A percentile compares a stretch with the other conserved stretches of the same genome.
Evolutionary conservation across 2,329 filamentous ascomycete species (phyloP).

Genomic region (Cladophialophora chaetospira): DNA sequence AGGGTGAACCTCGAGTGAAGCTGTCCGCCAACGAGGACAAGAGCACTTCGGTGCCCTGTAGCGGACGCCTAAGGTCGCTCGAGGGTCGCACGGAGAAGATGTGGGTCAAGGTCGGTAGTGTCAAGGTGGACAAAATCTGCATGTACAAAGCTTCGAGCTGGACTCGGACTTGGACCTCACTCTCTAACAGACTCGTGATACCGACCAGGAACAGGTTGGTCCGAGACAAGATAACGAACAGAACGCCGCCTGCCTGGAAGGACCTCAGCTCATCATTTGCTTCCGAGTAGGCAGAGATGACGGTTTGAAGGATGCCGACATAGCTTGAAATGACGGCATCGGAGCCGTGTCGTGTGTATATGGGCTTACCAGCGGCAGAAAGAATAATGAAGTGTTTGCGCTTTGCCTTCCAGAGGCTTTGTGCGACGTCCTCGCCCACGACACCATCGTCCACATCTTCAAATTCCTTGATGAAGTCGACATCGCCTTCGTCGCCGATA

Average conservation of each 20-base stretch:
- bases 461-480: constrained; percentile 76
- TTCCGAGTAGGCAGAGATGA: constrained; percentile 93
- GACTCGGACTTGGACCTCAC: constrained; percentile 78
- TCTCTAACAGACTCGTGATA: constrained; percentile 89
- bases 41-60: constrained; percentile 88
- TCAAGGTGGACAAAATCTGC: constrained; percentile 95
- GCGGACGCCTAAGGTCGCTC: constrained; percentile 84
- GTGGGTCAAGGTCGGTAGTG: constrained; percentile 78
- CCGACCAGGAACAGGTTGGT: constrained; percentile 91
- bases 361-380: constrained; percentile 93
- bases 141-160: constrained; percentile 96
- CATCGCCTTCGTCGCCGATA: constrained; percentile 54
- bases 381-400: constrained; percentile 96
- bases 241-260: constrained; percentile 82
- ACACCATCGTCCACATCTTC: constrained; percentile 50
- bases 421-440: constrained; percentile 68
- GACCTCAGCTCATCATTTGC: constrained; percentile 74
- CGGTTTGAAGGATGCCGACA: constrained; percentile 93
- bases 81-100: constrained; percentile 90
- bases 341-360: constrained; percentile 94
- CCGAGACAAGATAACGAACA: constrained; percentile 82
- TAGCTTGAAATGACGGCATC: constrained; percentile 87
- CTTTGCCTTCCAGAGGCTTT: constrained; percentile 83
- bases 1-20: constrained; percentile 90
- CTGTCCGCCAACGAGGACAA: constrained; percentile 91